phyloP scores from a whole-genome alignment of 2,329 filamentous ascomycete genomes.

The Graphiopsis chlorocephala region DNA sequence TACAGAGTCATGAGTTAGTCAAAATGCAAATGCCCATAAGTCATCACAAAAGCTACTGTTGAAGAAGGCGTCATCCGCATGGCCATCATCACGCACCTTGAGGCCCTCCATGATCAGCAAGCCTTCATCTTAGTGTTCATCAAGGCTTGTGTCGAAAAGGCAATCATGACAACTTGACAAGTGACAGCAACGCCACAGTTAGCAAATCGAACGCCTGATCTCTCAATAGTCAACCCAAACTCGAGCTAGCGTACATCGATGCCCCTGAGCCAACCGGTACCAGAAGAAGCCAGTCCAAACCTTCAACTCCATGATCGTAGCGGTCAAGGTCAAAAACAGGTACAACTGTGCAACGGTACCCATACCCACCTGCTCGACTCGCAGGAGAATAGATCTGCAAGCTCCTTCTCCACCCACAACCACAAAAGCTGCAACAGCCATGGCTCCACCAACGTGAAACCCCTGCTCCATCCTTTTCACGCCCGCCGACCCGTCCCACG shows the following conservation, averaged over 20 bases:
- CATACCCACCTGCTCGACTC: neutral
- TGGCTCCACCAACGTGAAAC: conserved; percentile 6
- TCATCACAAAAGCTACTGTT: neutral
- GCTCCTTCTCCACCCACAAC: neutral
- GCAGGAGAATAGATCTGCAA: neutral
- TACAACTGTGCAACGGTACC: neutral
- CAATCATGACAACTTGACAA: neutral
- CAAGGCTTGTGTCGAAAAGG: neutral
- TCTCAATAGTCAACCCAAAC: neutral
- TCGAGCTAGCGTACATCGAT: neutral
- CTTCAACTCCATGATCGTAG: conserved; percentile 3
- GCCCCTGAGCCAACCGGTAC: neutral
- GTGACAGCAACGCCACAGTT: neutral
- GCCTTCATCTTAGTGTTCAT: neutral
- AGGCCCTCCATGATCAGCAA: neutral
- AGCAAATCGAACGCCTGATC: neutral
- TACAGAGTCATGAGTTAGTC: neutral
- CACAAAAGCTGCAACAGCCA: neutral
- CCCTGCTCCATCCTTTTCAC: neutral
- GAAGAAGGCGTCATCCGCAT: neutral
- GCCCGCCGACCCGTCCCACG: neutral
- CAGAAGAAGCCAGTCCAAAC: neutral
- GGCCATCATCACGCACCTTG: neutral
- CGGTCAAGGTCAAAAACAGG: conserved; percentile 1
- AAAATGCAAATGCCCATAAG: neutral